These are phyloP conservation scores for Cucurbita ficifolia DNA, from an alignment of 306 rosid species.

Conservation along the genomic window DNA sequence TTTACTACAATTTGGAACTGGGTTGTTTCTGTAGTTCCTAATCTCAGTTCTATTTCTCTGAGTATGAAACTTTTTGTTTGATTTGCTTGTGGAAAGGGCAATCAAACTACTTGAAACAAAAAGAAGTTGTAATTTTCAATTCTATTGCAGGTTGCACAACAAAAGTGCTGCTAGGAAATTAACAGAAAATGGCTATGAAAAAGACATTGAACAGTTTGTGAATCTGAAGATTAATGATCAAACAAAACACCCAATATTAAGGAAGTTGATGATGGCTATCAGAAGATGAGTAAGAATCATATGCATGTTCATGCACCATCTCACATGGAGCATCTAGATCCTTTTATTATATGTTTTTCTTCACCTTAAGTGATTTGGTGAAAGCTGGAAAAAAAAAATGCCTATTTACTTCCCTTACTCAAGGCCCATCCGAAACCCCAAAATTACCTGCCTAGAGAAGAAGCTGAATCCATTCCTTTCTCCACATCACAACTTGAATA, in stretches of 20 bases:
- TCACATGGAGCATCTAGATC: constrained; percentile 27
- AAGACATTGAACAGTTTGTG: neutral
- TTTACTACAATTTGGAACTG: neutral
- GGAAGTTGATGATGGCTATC: neutral
- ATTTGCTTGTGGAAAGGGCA: neutral
- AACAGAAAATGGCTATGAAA: neutral
- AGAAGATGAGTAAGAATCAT: neutral
- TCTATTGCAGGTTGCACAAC: constrained; percentile 2
- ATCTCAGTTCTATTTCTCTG: neutral
- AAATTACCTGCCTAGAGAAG: constrained; percentile 43
- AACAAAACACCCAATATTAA: neutral
- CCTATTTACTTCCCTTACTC: constrained; percentile 35
- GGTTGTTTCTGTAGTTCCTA: neutral
- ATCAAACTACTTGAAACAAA: neutral
- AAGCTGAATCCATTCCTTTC: constrained; percentile 50
- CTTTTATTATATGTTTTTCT: constrained; percentile 39
- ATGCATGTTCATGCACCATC: constrained; percentile 11
- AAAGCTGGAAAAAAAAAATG: constrained; percentile 33
- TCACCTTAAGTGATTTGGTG: constrained; percentile 44
- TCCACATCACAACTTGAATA: constrained; percentile 22
- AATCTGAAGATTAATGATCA: neutral
- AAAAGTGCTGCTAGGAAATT: neutral
- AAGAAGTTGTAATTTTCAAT: neutral
- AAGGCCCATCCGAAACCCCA: constrained; percentile 32
- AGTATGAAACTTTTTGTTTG: neutral